Evolutionary conservation across 495 filamentous ascomycete genomes (phyloP).

Genomic region (Alectoria sarmentosa): DNA sequence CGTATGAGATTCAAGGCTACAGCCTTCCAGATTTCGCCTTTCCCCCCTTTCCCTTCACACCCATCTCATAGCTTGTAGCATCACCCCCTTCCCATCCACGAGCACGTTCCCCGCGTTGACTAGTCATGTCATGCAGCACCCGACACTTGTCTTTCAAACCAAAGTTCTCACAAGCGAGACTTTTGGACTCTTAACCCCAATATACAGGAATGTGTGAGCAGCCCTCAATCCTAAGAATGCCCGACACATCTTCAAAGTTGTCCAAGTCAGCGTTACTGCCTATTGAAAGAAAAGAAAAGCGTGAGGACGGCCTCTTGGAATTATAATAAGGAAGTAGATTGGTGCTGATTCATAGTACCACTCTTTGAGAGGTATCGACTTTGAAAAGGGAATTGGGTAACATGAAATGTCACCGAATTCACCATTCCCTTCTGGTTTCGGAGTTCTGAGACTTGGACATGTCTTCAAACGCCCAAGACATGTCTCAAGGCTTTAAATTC

Average conservation of each 20-base stretch:
- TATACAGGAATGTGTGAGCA: conserved; percentile 31
- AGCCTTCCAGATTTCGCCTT: not conserved
- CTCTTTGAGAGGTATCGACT: not conserved
- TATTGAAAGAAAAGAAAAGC: not conserved
- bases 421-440: conserved; percentile 20
- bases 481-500: too few species aligned
- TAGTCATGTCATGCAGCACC: conserved; percentile 19
- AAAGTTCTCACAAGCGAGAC: conserved; percentile 8
- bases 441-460: too few species aligned
- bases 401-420: conserved; percentile 22
- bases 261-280: not conserved
- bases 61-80: not conserved
- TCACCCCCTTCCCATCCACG: not conserved
- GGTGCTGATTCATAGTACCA: not conserved
- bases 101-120: conserved; percentile 20
- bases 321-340: not conserved
- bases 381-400: not conserved
- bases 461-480: too few species aligned
- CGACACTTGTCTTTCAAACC: conserved; percentile 7
- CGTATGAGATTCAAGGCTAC: not conserved
- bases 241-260: not conserved
- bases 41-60: not conserved
- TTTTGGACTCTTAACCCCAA: conserved; percentile 11
- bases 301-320: not conserved
- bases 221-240: conserved; percentile 28